Evolutionary conservation across 148 eudicot genomes (phyloP).

Genomic region (Fagopyrum tataricum): DNA sequence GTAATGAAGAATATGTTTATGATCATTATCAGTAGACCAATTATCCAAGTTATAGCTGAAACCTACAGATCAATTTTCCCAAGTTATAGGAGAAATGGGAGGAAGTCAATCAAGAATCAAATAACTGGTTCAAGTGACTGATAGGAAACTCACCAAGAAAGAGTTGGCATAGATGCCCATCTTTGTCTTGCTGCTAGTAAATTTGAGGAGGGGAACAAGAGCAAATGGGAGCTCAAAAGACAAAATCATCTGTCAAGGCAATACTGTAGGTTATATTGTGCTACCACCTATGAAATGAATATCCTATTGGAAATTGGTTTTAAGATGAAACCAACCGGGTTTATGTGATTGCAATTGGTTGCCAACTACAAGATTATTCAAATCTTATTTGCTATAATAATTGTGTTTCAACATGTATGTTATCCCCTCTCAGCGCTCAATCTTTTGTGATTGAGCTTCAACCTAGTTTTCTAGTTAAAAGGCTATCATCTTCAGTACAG

Average conservation of each 20-base stretch:
- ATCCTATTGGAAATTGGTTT: too few relatives aligned
- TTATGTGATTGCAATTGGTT: too few relatives aligned
- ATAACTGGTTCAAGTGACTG: neutral
- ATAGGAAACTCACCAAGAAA: slow-evolving; percentile 30
- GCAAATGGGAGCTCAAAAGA: slow-evolving; percentile 99
- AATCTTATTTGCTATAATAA: too few relatives aligned
- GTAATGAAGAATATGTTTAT: slow-evolving; percentile 75
- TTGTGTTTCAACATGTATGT: neutral
- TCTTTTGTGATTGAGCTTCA: neutral
- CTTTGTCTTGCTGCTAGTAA: slow-evolving; percentile 90
- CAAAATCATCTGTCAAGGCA: slow-evolving; percentile 69
- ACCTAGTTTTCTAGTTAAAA: neutral
- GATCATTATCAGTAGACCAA: slow-evolving; percentile 76
- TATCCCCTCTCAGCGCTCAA: neutral
- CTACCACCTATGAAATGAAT: neutral
- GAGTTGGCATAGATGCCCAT: slow-evolving; percentile 90
- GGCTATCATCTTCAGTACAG: neutral
- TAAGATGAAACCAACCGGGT: neutral
- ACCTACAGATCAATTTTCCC: slow-evolving; percentile 32
- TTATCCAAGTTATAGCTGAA: slow-evolving; percentile 71
- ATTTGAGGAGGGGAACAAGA: slow-evolving; percentile 94
- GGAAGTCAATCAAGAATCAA: neutral
- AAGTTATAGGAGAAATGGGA: neutral
- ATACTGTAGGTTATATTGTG: neutral
- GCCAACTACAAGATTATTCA: too few relatives aligned